Evolutionary conservation across 2,329 filamentous ascomycete species (phyloP), one percentile per base, ranked within the genome.

Genomic region (Davidsoniella virescens): DNA sequence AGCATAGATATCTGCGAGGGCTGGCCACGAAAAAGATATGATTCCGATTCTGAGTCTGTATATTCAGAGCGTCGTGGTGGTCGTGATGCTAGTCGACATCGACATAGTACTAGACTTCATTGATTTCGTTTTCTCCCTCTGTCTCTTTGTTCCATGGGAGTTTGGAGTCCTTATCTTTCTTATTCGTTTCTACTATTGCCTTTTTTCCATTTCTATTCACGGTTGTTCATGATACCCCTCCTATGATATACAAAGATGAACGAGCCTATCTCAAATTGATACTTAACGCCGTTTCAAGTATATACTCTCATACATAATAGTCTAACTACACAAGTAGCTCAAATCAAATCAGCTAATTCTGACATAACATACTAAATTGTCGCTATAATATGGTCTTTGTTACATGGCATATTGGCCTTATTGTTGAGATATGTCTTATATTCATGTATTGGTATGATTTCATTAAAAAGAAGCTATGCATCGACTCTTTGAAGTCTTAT

Each of bases 1-100:
- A 76, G 79, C 40, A 96, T 98, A 55, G 92, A 98, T 59, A 78
- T 92, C 53, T 88, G 86, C 44, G 80, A 82, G 44, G 84, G 90
- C 57, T 98, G 92, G 92, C 92, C 92, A 2, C 80, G 84, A 59
- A 95, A 95, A 37, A 33, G 26, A 6, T 52, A 54, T 38, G 49
- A 49, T 40, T 50, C 48, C 6, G 48, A 50, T 26, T 49, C 45
- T 3, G 51, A 53, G 23, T 53, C 50, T 16, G 47, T 38, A 39
- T 47, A 23, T 39, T 52, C 43, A 5, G 50, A 46, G 36, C 18
- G 38, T 38, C 17, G 36, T 12, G 20, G 50, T 12, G 50, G 44
- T 17, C 41, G 48, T n/a, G 45, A 47, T 46, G 42, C 37, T 5
- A 47, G 46, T 38, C 43, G 43, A 41, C 36, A 48, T 41, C 29